Conservation (phyloP, 2,329 filamentous ascomycete genomes). For the Helicocarpus griseus region DNA sequence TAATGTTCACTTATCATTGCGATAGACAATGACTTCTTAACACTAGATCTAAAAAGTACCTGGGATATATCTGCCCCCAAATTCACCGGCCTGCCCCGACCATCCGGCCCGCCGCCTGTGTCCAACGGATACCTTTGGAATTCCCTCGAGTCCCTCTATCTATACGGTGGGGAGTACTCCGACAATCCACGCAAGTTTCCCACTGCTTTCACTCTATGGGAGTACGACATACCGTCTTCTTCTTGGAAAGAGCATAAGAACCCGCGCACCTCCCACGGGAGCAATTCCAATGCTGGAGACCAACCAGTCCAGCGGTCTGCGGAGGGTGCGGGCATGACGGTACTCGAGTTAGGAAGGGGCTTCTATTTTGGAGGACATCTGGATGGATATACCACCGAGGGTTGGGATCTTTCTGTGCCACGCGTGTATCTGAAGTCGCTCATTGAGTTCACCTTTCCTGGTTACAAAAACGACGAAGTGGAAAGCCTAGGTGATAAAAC, state of each 20-base stretch:
- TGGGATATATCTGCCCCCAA: conserved; percentile 59
- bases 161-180: conserved; percentile 67
- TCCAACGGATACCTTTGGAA: conserved; percentile 69
- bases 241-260: conserved; percentile 55
- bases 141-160: conserved; percentile 57
- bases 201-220: conserved; percentile 55
- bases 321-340: conserved; percentile 62
- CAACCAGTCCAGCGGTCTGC: conserved; percentile 57
- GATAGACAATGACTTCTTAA: conserved; percentile 60
- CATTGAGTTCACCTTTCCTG: conserved; percentile 66
- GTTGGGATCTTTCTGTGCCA: conserved; percentile 56
- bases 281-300: conserved; percentile 48
- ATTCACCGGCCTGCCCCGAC: conserved; percentile 52
- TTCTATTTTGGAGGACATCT: conserved; percentile 75
- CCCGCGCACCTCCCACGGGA: conserved; percentile 54
- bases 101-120: conserved; percentile 60
- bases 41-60: conserved; percentile 61
- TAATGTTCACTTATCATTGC: not conserved
- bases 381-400: conserved; percentile 52
- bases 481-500: conserved; percentile 44
- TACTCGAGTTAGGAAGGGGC: conserved; percentile 59
- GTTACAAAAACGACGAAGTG: conserved; percentile 55
- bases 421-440: conserved; percentile 65
- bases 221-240: conserved; percentile 52
- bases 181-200: conserved; percentile 52